Conservation (phyloP, 768 basidiomycete species). For the Tulasnella sp. region DNA sequence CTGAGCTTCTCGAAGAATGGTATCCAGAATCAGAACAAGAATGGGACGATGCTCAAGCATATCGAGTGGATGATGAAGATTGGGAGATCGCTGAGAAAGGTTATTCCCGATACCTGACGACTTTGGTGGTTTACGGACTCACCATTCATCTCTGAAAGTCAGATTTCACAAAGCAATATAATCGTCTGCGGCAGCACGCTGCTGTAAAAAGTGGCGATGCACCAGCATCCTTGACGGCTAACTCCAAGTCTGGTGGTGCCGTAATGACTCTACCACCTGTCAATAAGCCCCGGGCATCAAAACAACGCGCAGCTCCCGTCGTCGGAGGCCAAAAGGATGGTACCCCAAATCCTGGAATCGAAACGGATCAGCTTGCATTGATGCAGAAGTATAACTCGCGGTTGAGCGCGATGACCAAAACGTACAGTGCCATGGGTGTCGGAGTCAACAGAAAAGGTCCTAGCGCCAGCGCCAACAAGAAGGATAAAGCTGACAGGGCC, state of each 20-base stretch:
- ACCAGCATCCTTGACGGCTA: conserved; percentile 3
- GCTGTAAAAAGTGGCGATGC: conserved; percentile 68
- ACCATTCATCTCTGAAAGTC: conserved; percentile 13
- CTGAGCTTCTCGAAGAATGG: not conserved
- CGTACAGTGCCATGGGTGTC: conserved; percentile 50
- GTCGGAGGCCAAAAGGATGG: conserved; percentile 6
- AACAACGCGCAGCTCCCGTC: conserved; percentile 17
- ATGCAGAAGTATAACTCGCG: conserved; percentile 68
- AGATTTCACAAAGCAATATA: conserved; percentile 99
- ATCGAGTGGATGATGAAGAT: conserved; percentile 70
- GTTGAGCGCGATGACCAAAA: conserved; percentile 62
- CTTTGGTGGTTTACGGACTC: not conserved
- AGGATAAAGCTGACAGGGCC: conserved; percentile 94
- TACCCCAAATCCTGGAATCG: conserved; percentile 19
- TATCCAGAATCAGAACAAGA: not conserved
- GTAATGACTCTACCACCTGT: conserved; percentile 60
- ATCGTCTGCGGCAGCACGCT: conserved; percentile 84
- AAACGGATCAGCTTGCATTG: conserved; percentile 61
- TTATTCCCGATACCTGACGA: conserved; percentile 25
- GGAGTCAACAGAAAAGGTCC: conserved; percentile 77
- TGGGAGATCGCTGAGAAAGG: conserved; percentile 82
- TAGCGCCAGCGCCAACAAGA: conserved; percentile 73
- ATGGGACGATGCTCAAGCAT: conserved; percentile 17
- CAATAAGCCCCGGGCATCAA: conserved; percentile 47
- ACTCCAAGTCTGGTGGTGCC: conserved; percentile 37